Evolutionary conservation across 208 protist species (phyloP), one percentile per base, ranked within the genome.

Genomic region (Acanthamoeba quina): DNA sequence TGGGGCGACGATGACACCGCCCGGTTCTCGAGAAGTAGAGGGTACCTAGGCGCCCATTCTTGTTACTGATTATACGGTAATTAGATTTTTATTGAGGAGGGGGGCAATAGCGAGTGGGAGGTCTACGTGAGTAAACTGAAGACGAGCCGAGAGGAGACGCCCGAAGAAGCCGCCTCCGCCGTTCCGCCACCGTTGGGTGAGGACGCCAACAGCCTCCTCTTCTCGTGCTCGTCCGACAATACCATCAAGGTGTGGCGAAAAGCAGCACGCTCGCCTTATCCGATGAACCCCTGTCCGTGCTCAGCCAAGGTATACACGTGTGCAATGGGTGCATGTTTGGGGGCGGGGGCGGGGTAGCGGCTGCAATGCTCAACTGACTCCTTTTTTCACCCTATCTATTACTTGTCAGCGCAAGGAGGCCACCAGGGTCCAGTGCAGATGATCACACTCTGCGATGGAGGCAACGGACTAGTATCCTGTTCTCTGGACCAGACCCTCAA

Each of bases 401-500:
- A 21, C 19, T n/a, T 4, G 4, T 4, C 41, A 4, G 82, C 7
- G 82, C 56, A 89, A 64, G 82, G 82, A 31, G 82, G 82, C 34
- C 82, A 89, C 24, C 34, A 41, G 11, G 49, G 56, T 19, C 56
- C 82, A 0, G 82, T 89, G 49, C 82, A 89, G 26, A 89, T 89
- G 82, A 60, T 89, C 58, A 58, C 34, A 6, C 56, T 89, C 10
- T 89, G 49, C 82, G 82, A 89, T n/a, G 58, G 21, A 3, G 82
- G 82, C 26, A 19, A 89, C 21, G 44, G 66, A 24, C 82, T 89
- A 1, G 0, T 68, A 15, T 89, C 82, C 26, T 89, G 82, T 9
- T 89, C 82, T 10, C 41, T 89, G 24, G 82, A 89, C 41, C 82
- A 89, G 66, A 89, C 82, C 13, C 49, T 89, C 82, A 89, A 89